Conservation (phyloP, 2,329 filamentous ascomycete genomes). For the Claviceps purpurea region DNA sequence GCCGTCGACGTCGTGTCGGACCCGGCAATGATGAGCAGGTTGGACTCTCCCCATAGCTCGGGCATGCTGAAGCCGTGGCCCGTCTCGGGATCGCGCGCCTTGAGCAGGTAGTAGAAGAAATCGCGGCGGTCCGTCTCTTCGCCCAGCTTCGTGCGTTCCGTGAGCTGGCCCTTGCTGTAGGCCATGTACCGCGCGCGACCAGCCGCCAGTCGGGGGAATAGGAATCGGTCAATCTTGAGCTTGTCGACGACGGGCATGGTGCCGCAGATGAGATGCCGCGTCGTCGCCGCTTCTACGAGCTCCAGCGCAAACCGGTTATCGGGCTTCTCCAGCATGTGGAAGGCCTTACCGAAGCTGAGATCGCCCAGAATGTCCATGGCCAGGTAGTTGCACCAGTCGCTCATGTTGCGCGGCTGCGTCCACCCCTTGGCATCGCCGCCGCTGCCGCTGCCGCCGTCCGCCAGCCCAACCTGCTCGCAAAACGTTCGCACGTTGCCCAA, state of each 20-base stretch:
- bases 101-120: slow-evolving; percentile 64
- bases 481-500: slow-evolving; percentile 53
- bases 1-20: slow-evolving; percentile 61
- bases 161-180: slow-evolving; percentile 54
- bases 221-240: slow-evolving; percentile 51
- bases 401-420: slow-evolving; percentile 47
- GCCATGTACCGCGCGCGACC: slow-evolving; percentile 58
- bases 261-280: slow-evolving; percentile 56
- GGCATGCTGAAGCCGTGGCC: slow-evolving; percentile 50
- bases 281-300: slow-evolving; percentile 53
- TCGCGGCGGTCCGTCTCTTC: slow-evolving; percentile 55
- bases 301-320: slow-evolving; percentile 54
- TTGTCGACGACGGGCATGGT: slow-evolving; percentile 57
- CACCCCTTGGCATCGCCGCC: slow-evolving; percentile 39
- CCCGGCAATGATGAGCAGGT: slow-evolving; percentile 57
- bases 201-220: slow-evolving; percentile 53
- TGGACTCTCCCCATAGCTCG: slow-evolving; percentile 59
- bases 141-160: slow-evolving; percentile 51
- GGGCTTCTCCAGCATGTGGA: slow-evolving; percentile 44
- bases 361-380: slow-evolving; percentile 51
- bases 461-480: slow-evolving; percentile 40
- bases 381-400: slow-evolving; percentile 48
- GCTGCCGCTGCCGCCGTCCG: slow-evolving; percentile 20
- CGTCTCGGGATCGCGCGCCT: slow-evolving; percentile 58
- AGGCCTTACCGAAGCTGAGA: slow-evolving; percentile 47